Base-by-base conservation (phyloP, 2,329 filamentous ascomycete species). In the Monilinia laxa region DNA sequence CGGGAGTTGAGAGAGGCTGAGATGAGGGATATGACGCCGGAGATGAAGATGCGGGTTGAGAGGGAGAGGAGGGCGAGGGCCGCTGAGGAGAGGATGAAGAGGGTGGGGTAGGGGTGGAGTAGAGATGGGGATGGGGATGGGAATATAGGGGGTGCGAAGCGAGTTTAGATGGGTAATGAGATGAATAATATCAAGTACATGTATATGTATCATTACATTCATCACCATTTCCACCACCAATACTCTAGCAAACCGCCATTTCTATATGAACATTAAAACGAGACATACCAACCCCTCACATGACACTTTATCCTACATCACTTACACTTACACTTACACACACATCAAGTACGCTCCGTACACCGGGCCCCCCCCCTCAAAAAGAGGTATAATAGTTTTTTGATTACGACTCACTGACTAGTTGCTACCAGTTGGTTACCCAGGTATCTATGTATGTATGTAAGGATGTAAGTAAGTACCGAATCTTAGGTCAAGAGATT, bases 51-150 rank as follows among this genome's bases (percentile, higher is more conserved):
- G 85, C 87, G 85, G 76, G 78, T 98, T 64, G 95, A 98, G 77
- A 83, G 95, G 72, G 95, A 99, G 79, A 83, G 93, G 73, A 89
- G 94, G 75, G 95, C 95, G 4, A 87, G 94, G 73, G 95, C 95
- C 11, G 94, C 93, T 0, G 95, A 98, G 79, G 93, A 94, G 80
- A 87, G 94, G 75, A 83, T 97, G 68, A 87, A 84, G 79, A 68
- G 64, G 35, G 45, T 57, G 18, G 52, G 65, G n/a, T 40, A 40
- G 59, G 16, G 47, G 28, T 5, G 2, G 28, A 18, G 52, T 16
- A 10, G 23, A 28, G 28, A 28, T 18, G 9, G n/a, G n/a, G 49
- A n/a, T 25, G 4, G 11, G 2, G 18, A 2, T 31, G 23, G 2
- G 9, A 7, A 40, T 31, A 5, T 5, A 40, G 40, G 18, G 5